Evolutionary conservation across 1,139 yeast genomes (phyloP), one percentile per base, ranked within the genome.

Genomic region (Candida sp.): DNA sequence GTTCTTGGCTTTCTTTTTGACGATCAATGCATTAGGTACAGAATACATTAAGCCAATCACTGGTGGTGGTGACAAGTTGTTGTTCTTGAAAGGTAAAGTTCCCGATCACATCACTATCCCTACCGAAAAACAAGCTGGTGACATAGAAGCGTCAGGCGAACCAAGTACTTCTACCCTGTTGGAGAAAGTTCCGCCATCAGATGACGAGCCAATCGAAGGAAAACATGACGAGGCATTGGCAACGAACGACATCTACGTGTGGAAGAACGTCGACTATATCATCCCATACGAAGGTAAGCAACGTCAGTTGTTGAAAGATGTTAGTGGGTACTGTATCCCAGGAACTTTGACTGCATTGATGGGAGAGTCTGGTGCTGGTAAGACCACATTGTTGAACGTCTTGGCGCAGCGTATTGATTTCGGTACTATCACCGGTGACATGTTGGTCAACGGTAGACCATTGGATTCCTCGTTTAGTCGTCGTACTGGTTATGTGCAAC

Each of bases 281-380:
- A 77, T 80, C 47, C 70, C 69, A 6, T 67, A 68, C 52, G 72
- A 72, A 44, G 70, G 69, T 26, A 63, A 60, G 49, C 81, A 83
- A 44, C 72, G 86, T 65, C 73, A 73, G 58, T 66, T 83, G 46
- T 68, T 86, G 55, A 79, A 82, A 54, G 75, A 80, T 62, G 80
- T 86, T 46, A 84, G 82, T 56, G 91, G 90, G 40, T 86, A 75
- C 65, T 85, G 85, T 60, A 80, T 82, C 55, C 89, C 90, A 12
- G 90, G 90, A 57, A 80, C 84, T 32, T 70, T 87, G 58, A 87
- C 92, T 40, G 94, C 94, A 7, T 72, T 85, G 42, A 84, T 85
- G 88, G 90, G 90, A 56, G 86, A 81, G 55, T 84, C 88, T 28
- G 89, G 89, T 62, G 88, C 88, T 44, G 89, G 89, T 63, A 84